Evolutionary conservation across 2,329 filamentous ascomycete species (phyloP).

Genomic region (Botrytis fabae): DNA sequence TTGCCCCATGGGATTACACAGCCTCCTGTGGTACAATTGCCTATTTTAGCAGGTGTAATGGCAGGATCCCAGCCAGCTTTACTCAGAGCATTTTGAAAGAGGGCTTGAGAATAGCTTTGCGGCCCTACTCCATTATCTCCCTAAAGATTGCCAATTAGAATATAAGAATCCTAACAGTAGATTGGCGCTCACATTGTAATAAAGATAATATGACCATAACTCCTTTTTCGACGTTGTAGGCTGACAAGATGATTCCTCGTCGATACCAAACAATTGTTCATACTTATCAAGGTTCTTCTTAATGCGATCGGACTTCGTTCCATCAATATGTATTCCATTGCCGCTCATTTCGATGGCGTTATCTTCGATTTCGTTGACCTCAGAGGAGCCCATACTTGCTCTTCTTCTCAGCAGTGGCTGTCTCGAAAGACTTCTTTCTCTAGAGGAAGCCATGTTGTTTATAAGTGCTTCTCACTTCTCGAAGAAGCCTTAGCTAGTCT

Average conservation of each 20-base stretch:
- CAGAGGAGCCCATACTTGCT: conserved; percentile 12
- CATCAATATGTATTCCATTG: conserved; percentile 21
- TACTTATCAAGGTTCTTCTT: conserved; percentile 37
- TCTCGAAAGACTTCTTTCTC: neutral
- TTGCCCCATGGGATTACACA: conserved; percentile 46
- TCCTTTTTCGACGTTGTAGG: conserved; percentile 46
- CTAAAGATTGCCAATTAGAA: conserved; percentile 23
- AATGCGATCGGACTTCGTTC: conserved; percentile 27
- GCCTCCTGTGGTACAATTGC: conserved; percentile 35
- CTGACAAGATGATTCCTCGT: conserved; percentile 42
- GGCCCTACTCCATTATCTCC: conserved; percentile 48
- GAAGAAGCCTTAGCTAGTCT: conserved; percentile 8
- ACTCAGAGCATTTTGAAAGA: conserved; percentile 46
- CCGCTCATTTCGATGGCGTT: conserved; percentile 19
- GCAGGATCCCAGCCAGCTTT: conserved; percentile 44
- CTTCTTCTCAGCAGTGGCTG: conserved; percentile 5
- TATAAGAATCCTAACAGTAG: neutral
- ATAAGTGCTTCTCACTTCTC: neutral
- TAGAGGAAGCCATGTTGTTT: conserved; percentile 7
- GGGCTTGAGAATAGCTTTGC: conserved; percentile 44
- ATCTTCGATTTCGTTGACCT: conserved; percentile 21
- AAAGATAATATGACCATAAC: conserved; percentile 47
- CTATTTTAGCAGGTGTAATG: conserved; percentile 34
- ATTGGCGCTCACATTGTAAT: conserved; percentile 42
- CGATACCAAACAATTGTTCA: conserved; percentile 43